A percentile compares a stretch with the other conserved stretches of the same genome.
phyloP scores from a whole-genome alignment of 2,329 filamentous ascomycete species.

The Cladobotryum protrusum region DNA sequence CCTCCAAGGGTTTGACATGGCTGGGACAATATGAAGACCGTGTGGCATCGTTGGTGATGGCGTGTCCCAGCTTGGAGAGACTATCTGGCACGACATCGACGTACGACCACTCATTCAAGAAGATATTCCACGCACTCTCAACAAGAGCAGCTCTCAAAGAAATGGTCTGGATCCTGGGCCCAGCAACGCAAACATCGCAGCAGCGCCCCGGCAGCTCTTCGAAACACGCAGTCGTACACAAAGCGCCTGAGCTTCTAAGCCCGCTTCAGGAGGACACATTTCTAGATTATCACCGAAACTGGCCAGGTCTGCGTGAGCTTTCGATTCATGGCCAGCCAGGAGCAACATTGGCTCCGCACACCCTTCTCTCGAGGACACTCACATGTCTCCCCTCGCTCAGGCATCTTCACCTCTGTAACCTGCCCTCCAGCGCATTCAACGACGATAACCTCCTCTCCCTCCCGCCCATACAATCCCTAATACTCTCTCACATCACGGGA shows the following conservation, averaged over 20 bases:
- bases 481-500: constrained; percentile 50
- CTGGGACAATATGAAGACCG: constrained; percentile 49
- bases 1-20: constrained; percentile 24
- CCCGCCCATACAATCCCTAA: constrained; percentile 48
- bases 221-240: constrained; percentile 3
- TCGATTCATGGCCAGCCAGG: constrained; percentile 54
- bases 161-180: constrained; percentile 54
- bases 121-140: constrained; percentile 53
- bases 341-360: constrained; percentile 46
- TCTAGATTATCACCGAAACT: constrained; percentile 46
- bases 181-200: constrained; percentile 18
- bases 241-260: constrained; percentile 25
- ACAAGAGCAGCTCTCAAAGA: constrained; percentile 50
- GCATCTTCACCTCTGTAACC: constrained; percentile 52
- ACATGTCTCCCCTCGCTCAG: constrained; percentile 47
- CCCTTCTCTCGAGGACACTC: constrained; percentile 46
- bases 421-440: constrained; percentile 51
- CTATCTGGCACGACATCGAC: constrained; percentile 47
- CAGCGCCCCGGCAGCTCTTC: constrained; percentile 21
- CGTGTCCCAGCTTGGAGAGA: constrained; percentile 57
- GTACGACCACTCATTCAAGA: constrained; percentile 51
- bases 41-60: constrained; percentile 56
- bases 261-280: constrained; percentile 37
- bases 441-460: constrained; percentile 50
- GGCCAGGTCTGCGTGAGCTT: constrained; percentile 49